phyloP scores from a whole-genome alignment of 2,329 filamentous ascomycete species.

The Pseudogymnoascus sp. region DNA sequence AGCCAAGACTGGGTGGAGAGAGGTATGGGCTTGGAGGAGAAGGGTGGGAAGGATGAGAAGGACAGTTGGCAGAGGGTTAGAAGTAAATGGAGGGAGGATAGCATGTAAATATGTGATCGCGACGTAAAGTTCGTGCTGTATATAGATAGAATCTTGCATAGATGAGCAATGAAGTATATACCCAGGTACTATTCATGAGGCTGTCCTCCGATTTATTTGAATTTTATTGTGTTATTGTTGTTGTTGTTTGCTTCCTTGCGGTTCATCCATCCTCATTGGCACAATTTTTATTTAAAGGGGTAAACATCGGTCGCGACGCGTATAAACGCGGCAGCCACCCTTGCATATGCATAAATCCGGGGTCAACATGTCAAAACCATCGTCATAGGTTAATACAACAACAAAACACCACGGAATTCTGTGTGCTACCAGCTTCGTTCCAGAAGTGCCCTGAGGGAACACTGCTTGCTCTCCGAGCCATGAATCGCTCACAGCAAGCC shows the following conservation, averaged over 20 bases:
- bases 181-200: background rate
- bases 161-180: conserved; percentile 6
- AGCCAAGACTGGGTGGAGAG: conserved; percentile 91
- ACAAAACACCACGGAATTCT: background rate
- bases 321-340: conserved; percentile 6
- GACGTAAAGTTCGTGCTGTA: background rate
- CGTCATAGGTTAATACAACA: conserved; percentile 10
- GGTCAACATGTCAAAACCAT: conserved; percentile 7
- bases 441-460: background rate
- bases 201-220: background rate
- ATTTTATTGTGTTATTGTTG: background rate
- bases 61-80: conserved; percentile 43
- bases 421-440: background rate
- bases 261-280: background rate
- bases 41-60: conserved; percentile 39
- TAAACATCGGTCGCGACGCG: conserved; percentile 1
- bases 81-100: conserved; percentile 45
- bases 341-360: conserved; percentile 9
- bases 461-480: background rate
- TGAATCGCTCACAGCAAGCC: conserved; percentile 6
- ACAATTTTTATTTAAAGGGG: background rate
- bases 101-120: conserved; percentile 23
- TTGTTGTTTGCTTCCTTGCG: background rate
- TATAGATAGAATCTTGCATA: conserved; percentile 12
- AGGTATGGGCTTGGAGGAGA: conserved; percentile 46